Base-by-base conservation (phyloP, 148 eudicot species). In the Nepenthes mirabilis region DNA sequence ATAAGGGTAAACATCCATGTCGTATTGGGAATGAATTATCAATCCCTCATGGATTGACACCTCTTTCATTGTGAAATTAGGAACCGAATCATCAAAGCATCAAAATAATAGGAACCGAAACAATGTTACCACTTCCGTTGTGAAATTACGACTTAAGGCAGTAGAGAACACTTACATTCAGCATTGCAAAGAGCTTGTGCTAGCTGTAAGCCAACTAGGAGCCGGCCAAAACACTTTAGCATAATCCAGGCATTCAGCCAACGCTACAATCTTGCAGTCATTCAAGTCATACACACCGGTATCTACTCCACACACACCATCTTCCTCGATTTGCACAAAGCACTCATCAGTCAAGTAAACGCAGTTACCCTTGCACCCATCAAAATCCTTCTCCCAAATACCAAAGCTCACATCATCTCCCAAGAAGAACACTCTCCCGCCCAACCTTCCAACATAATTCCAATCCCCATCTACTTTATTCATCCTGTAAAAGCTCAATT, bases 141-240 rank as follows among this genome's bases (percentile, higher is more conserved):
- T 23, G 23, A 23, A 23, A 23, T 23, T 23, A 23, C 23, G 23
- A 23, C 23, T 23, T 23, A 23, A 23, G 23, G 23, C 23, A 23
- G 23, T 23, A 23, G 23, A 40, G 45, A 40, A 40, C 8, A 40
- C 52, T 49, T 2, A 49, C 12, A 45, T 49, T 11, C 52, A 49
- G 14, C 52, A 6, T 11, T 45, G 11, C 8, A 11, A 45, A 49
- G 52, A 49, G 35, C 52, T 56, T 34, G 52, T 49, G 37, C 40
- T 14, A 11, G 13, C 8, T 14, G 33, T 37, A 34, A 68, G 13
- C 72, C 72, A 68, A 62, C n/a, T 10, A 12, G 72, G 72, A 47
- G 72, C 66, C 6, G 66, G 72, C 72, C 72, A 62, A 62, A 68
- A 68, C 8, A 68, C 5, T 34, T 32, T 49, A 7, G 72, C 72